A percentile compares a stretch with the other conserved stretches of the same genome.
Conservation (phyloP, 345 rosid species). For the Gossypium herbaceum region DNA sequence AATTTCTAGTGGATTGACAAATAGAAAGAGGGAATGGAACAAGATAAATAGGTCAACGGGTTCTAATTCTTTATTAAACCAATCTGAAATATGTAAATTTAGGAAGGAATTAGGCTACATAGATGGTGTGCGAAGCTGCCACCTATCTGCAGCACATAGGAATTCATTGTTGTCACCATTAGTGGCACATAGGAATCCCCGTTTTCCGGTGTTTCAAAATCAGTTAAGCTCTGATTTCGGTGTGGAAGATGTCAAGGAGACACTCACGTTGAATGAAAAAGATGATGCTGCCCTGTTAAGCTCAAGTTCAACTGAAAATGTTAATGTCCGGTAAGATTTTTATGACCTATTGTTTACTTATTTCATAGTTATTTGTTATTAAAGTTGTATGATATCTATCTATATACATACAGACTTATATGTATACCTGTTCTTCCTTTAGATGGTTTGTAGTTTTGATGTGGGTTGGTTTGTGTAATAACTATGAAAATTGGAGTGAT, state of each 20-base stretch:
- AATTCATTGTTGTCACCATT: conserved; percentile 24
- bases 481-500: neutral
- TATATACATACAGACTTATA: neutral
- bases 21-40: conserved; percentile 26
- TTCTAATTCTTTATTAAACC: conserved; percentile 18
- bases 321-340: conserved; percentile 38
- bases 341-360: conserved; percentile 5
- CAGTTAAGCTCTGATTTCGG: conserved; percentile 44
- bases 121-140: conserved; percentile 19
- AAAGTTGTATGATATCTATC: neutral
- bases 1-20: conserved; percentile 31
- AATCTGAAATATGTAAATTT: conserved; percentile 18
- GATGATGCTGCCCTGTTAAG: conserved; percentile 21
- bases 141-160: conserved; percentile 21
- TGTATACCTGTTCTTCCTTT: neutral
- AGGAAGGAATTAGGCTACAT: conserved; percentile 19
- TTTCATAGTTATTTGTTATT: neutral
- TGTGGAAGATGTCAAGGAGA: conserved; percentile 35
- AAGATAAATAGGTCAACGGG: conserved; percentile 14
- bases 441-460: neutral
- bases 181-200: conserved; percentile 31
- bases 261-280: conserved; percentile 14
- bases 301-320: conserved; percentile 25
- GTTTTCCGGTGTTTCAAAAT: conserved; percentile 26
- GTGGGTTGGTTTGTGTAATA: neutral